phyloP scores from a whole-genome alignment of 768 basidiomycete species.

The Suillus tomentosus region DNA sequence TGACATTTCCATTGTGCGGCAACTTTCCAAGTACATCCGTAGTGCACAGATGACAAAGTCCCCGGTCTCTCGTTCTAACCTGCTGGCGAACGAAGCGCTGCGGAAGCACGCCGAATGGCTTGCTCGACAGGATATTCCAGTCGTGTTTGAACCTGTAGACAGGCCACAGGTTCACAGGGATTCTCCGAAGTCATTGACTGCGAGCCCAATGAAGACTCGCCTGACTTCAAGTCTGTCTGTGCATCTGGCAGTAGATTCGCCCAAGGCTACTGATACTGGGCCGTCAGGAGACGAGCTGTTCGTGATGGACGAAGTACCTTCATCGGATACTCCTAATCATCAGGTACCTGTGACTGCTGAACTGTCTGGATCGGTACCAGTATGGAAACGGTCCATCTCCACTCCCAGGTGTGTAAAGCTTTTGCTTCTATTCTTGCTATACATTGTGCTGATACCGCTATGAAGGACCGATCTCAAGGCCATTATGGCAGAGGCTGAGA shows the following conservation, averaged over 20 bases:
- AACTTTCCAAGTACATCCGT: slow-evolving; percentile 61
- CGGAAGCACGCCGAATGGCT: slow-evolving; percentile 73
- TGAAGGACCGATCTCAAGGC: slow-evolving; percentile 63
- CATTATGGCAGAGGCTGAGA: slow-evolving; percentile 81
- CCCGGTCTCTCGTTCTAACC: slow-evolving; percentile 61
- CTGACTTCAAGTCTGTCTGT: slow-evolving; percentile 26
- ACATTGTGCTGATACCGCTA: slow-evolving; percentile 14
- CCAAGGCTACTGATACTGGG: slow-evolving; percentile 15
- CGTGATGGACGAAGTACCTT: slow-evolving; percentile 69
- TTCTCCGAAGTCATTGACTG: slow-evolving; percentile 35
- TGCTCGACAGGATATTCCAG: slow-evolving; percentile 64
- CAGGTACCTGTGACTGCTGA: slow-evolving; percentile 18
- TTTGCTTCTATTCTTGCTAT: background rate
- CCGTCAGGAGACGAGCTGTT: slow-evolving; percentile 70
- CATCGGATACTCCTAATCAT: slow-evolving; percentile 25
- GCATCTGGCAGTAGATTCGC: slow-evolving; percentile 18
- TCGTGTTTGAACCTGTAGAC: slow-evolving; percentile 44
- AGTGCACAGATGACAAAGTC: slow-evolving; percentile 64
- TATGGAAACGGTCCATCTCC: slow-evolving; percentile 50
- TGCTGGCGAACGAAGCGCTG: slow-evolving; percentile 55
- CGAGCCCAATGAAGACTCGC: slow-evolving; percentile 25
- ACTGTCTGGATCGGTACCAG: slow-evolving; percentile 29
- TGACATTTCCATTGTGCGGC: slow-evolving; percentile 60
- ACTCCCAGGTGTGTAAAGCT: slow-evolving; percentile 49
- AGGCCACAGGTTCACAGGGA: slow-evolving; percentile 27